Conservation (phyloP, 257 asterid species). For the Penstemon barbatus region DNA sequence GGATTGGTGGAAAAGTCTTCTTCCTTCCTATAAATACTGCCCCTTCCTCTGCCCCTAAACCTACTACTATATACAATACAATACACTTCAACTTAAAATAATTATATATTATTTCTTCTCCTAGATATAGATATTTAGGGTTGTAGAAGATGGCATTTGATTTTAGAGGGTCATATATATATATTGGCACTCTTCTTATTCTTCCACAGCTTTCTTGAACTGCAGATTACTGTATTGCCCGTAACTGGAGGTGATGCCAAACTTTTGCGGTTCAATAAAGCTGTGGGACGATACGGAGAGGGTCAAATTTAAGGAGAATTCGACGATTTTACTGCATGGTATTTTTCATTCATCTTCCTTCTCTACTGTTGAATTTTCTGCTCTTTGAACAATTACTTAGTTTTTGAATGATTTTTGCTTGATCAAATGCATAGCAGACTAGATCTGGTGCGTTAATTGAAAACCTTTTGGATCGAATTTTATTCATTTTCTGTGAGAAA, state of each 20-base stretch:
- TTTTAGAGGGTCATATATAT: too few species aligned
- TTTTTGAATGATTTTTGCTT: background rate
- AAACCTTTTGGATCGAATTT: too few species aligned
- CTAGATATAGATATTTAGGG: slow-evolving; percentile 46
- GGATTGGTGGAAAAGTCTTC: slow-evolving; percentile 55
- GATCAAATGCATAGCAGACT: too few species aligned
- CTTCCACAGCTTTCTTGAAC: slow-evolving; percentile 99
- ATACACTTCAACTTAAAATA: too few species aligned
- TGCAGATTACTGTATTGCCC: slow-evolving; percentile 27
- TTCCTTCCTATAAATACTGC: slow-evolving; percentile 45
- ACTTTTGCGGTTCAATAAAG: slow-evolving; percentile 56
- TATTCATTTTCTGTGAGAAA: too few species aligned
- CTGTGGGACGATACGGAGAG: slow-evolving; percentile 57
- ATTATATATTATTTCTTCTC: background rate
- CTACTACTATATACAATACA: too few species aligned
- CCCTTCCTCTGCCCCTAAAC: slow-evolving; percentile 23
- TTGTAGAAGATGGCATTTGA: slow-evolving; percentile 28
- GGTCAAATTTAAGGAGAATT: slow-evolving; percentile 19
- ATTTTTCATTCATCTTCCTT: background rate
- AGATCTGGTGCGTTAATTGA: too few species aligned
- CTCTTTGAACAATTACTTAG: background rate
- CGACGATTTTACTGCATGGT: background rate
- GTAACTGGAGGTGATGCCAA: background rate
- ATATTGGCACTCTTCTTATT: slow-evolving; percentile 59
- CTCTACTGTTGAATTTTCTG: background rate